These are phyloP conservation scores for Westerdykella aurantiaca DNA, from an alignment of 2,329 filamentous ascomycete genomes.

Conservation along the genomic window DNA sequence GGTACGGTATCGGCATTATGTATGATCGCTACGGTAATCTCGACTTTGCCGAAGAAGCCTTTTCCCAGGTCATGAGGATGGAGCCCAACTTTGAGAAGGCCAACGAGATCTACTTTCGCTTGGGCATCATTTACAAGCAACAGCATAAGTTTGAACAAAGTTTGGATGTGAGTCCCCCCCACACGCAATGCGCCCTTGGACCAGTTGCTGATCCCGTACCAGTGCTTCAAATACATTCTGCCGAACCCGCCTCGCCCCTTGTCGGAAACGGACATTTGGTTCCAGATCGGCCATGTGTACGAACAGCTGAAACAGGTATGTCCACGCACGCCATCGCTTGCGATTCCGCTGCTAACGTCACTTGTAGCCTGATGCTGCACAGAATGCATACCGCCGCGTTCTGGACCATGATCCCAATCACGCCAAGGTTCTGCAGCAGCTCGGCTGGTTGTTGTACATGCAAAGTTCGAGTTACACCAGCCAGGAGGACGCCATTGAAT, in stretches of 20 bases:
- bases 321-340: conserved; percentile 13
- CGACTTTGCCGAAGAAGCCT: conserved; percentile 95
- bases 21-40: conserved; percentile 95
- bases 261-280: conserved; percentile 98
- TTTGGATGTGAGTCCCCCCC: conserved; percentile 63
- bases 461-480: conserved; percentile 86
- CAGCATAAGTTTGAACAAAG: conserved; percentile 90
- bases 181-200: neutral
- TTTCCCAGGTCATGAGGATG: conserved; percentile 98
- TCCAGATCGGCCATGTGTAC: conserved; percentile 97
- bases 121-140: conserved; percentile 99
- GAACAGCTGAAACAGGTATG: conserved; percentile 98
- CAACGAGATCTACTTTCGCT: conserved; percentile 96
- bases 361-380: conserved; percentile 82
- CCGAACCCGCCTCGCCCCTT: conserved; percentile 84
- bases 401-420: conserved; percentile 93
- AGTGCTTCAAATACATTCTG: conserved; percentile 99
- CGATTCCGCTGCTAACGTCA: conserved; percentile 18
- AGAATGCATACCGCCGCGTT: conserved; percentile 85
- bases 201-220: neutral
- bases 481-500: conserved; percentile 95
- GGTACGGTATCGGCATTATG: conserved; percentile 97
- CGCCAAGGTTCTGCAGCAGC: conserved; percentile 94
- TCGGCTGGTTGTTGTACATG: conserved; percentile 96
- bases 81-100: conserved; percentile 96